Base-by-base conservation (phyloP, 1,284 basidiomycete species). In the Ceratobasidium theobromae region DNA sequence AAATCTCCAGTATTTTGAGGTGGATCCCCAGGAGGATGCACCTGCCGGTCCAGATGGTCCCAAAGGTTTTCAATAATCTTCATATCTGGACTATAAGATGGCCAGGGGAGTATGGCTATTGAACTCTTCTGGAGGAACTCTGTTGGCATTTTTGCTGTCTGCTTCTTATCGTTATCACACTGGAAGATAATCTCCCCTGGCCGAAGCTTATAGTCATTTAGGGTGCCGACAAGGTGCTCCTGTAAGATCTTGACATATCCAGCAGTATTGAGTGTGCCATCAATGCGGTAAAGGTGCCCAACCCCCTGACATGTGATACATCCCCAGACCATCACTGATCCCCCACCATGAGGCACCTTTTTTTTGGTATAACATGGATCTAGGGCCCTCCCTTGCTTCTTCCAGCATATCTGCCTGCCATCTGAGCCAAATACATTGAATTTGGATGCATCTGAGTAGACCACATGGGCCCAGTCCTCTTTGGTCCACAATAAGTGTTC, bases 261-360 rank as follows among this genome's bases (percentile, higher is more conserved):
- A 18, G 18, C 4, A 11, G 21, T 18, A 30, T 64, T 65, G 49
- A 70, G 67, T 5, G 8, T 65, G 5, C 67, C 69, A 8, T 70
- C 53, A 48, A 70, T 62, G 8, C 41, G 6, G 40, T 38, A n/a
- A 45, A 68, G 57, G 14, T 38, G 49, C 11, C 69, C 68, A 9
- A 53, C 18, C 3, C 69, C 68, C 16, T 52, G 6, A 18, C 46
- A 21, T 16, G 52, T 46, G 6, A 70, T 53, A 46, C 69, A 71
- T 21, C 70, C 69, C 69, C 69, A 71, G 18, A 69, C 60, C 60
- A 70, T 70, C 18, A 70, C 18, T 3, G 27, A 55, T 16, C 68
- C 67, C 14, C 69, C 58, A 18, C 69, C 67, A 64, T 65, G 51
- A 46, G 67, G 68, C 35, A 70, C 51, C 11, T 52, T 69, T 48